Conservation (phyloP, 768 basidiomycete genomes). For the Leccinum uliginosum region DNA sequence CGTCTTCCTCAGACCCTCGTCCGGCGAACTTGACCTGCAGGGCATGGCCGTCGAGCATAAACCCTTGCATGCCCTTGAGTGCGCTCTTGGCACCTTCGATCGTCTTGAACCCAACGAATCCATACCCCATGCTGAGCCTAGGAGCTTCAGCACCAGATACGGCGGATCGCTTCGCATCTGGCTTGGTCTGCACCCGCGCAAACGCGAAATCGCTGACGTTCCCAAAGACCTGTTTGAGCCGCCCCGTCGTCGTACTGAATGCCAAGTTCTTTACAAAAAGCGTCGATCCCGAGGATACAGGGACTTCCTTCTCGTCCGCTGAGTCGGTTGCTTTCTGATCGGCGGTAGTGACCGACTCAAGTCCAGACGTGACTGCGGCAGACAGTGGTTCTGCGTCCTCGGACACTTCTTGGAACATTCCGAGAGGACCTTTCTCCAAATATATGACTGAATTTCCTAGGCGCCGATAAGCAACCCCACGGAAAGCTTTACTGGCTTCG, state of each 20-base stretch:
- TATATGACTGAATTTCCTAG: conserved; percentile 89
- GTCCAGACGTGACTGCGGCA: conserved; percentile 13
- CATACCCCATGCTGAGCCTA: conserved; percentile 91
- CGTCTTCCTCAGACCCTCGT: conserved; percentile 63
- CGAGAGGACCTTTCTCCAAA: conserved; percentile 85
- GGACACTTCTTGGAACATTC: conserved; percentile 61
- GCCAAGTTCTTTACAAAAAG: conserved; percentile 93
- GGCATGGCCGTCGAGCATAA: conserved; percentile 82
- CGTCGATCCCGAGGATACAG: conserved; percentile 67
- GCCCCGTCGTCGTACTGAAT: conserved; percentile 70
- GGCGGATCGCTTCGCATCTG: conserved; percentile 68
- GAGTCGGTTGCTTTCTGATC: conserved; percentile 37
- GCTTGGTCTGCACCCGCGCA: conserved; percentile 85
- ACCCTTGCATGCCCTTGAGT: conserved; percentile 71
- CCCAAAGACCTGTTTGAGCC: conserved; percentile 64
- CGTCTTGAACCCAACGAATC: conserved; percentile 86
- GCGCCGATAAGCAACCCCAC: conserved; percentile 79
- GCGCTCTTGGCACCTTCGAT: conserved; percentile 43
- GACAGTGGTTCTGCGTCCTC: conserved; percentile 19
- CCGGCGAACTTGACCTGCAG: conserved; percentile 85
- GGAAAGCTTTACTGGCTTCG: conserved; percentile 74
- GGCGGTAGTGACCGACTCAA: conserved; percentile 38
- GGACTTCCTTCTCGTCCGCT: conserved; percentile 35
- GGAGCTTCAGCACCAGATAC: conserved; percentile 32
- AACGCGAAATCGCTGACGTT: conserved; percentile 79